A percentile compares a stretch with the other conserved stretches of the same genome.
Conservation (phyloP, 192 early-diverging fungal genomes). For the Coemansia sp. region DNA sequence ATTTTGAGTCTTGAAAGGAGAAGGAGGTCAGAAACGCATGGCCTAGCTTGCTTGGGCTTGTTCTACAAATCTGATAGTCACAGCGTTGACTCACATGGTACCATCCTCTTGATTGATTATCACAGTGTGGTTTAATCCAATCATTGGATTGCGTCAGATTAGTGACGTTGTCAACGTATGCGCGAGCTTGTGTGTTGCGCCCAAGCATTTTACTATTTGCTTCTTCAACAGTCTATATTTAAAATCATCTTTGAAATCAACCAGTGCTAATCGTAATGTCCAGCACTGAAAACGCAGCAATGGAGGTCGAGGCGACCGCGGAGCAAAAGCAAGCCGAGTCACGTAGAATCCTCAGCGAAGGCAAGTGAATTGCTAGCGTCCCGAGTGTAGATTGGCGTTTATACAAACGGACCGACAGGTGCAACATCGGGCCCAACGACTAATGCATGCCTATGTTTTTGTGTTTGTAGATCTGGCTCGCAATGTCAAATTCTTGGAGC, state of each 20-base stretch:
- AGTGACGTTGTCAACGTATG: constrained; percentile 27
- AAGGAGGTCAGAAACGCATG: background rate
- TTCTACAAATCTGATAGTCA: background rate
- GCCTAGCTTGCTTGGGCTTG: too few species aligned
- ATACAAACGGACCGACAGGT: background rate
- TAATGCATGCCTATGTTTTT: background rate
- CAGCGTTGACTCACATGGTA: constrained; percentile 3
- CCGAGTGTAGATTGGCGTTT: background rate
- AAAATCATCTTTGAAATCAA: background rate
- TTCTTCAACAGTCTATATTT: too few species aligned
- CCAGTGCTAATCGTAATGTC: constrained; percentile 17
- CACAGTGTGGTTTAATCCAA: background rate
- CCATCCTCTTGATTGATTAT: too few species aligned
- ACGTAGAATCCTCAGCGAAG: constrained; percentile 48
- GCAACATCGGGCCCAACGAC: background rate
- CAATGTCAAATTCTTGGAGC: constrained; percentile 79
- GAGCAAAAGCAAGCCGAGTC: constrained; percentile 49
- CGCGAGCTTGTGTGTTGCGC: too few species aligned
- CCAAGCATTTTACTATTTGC: background rate
- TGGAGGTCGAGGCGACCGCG: constrained; percentile 44
- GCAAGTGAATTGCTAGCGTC: constrained; percentile 18
- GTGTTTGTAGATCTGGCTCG: constrained; percentile 79
- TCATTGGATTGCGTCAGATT: constrained; percentile 19
- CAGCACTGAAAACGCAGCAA: constrained; percentile 25
- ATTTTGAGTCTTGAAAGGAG: background rate